Evolutionary conservation across 179 eudicot species (phyloP).

Genomic region (Gypsophila paniculata): DNA sequence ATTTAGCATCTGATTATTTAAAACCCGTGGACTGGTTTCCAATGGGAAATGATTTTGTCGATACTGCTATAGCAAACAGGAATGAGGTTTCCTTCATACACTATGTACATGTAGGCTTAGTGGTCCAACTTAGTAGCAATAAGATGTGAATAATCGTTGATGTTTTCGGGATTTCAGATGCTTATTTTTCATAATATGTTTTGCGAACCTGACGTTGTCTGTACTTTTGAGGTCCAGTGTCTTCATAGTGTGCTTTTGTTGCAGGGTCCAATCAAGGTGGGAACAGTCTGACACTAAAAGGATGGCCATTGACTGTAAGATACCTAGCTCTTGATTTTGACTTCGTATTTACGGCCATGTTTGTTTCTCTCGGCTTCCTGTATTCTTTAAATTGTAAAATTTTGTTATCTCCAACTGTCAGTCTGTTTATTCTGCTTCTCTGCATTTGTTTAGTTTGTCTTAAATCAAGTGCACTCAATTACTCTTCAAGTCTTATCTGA

Average conservation of each 20-base stretch:
- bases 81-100: neutral
- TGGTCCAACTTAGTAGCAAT: neutral
- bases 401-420: neutral
- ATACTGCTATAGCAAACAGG: neutral
- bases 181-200: conserved; percentile 3
- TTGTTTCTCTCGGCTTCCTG: neutral
- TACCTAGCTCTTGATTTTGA: neutral
- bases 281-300: conserved; percentile 45
- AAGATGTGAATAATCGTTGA: neutral
- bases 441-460: neutral
- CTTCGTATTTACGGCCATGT: neutral
- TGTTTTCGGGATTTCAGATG: neutral
- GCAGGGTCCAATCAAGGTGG: conserved; percentile 46
- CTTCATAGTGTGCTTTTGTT: conserved; percentile 16
- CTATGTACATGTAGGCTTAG: conserved; percentile 5
- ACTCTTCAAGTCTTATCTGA: neutral
- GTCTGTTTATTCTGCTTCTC: neutral
- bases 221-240: conserved; percentile 4
- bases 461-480: conserved; percentile 2
- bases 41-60: neutral
- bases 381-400: neutral
- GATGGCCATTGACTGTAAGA: conserved; percentile 54
- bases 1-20: neutral
- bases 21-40: neutral
- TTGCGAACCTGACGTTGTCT: neutral